A percentile compares a stretch with the other conserved stretches of the same genome.
Conservation (phyloP, 768 basidiomycete species). For the Crassisporium funariophilum region DNA sequence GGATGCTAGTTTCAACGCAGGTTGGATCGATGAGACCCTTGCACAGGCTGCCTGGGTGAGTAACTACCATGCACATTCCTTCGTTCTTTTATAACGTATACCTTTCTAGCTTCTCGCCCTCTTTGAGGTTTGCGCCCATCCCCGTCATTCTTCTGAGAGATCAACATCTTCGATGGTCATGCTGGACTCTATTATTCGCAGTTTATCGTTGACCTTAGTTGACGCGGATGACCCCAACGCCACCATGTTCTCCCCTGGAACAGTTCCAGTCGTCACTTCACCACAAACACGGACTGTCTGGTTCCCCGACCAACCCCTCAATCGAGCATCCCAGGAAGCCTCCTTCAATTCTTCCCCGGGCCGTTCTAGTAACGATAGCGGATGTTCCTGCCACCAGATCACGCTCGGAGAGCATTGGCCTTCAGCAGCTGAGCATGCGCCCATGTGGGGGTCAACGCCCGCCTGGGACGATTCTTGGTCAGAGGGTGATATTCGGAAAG, state of each 20-base stretch:
- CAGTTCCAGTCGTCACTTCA: constrained; percentile 48
- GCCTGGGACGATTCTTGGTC: constrained; percentile 62
- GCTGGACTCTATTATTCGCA: constrained; percentile 70
- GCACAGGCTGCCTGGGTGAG: constrained; percentile 79
- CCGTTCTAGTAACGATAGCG: constrained; percentile 19
- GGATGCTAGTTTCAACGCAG: constrained; percentile 69
- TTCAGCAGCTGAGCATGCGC: constrained; percentile 51
- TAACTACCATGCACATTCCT: constrained; percentile 3
- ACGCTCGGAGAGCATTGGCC: constrained; percentile 57
- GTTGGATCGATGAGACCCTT: constrained; percentile 73
- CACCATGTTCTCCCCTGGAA: constrained; percentile 48
- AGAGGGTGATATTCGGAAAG: constrained; percentile 67
- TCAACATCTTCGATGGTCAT: constrained; percentile 57
- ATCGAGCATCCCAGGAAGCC: constrained; percentile 1
- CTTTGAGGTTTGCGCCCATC: constrained; percentile 75
- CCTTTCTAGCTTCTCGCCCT: constrained; percentile 60
- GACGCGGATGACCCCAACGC: constrained; percentile 59
- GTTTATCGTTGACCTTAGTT: constrained; percentile 57
- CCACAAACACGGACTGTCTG: constrained; percentile 13
- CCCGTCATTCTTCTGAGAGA: constrained; percentile 54
- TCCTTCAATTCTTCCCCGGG: constrained; percentile 5
- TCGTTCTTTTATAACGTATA: neutral
- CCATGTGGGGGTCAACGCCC: constrained; percentile 64
- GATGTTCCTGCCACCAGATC: constrained; percentile 50
- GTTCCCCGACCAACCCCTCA: constrained; percentile 22